phyloP scores from a whole-genome alignment of 169 alveolate species.

The Plasmodium gonderi region DNA sequence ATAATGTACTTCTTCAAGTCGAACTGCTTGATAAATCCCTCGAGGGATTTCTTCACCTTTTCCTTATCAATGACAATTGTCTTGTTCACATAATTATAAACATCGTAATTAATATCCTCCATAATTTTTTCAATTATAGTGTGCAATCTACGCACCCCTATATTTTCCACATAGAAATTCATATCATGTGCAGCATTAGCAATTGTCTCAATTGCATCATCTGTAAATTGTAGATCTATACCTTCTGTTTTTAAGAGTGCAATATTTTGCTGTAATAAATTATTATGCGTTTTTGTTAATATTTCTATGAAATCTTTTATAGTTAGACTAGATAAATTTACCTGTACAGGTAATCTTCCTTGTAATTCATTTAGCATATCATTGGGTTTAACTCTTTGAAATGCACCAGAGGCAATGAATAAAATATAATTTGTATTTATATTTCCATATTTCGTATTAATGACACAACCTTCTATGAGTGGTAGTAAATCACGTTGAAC shows the following conservation, averaged over 20 bases:
- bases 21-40: conserved; percentile 64
- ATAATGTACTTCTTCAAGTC: conserved; percentile 68
- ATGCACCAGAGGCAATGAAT: conserved; percentile 93
- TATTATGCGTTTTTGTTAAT: conserved; percentile 86
- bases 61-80: conserved; percentile 48
- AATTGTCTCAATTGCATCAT: conserved; percentile 81
- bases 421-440: conserved; percentile 90
- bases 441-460: conserved; percentile 88
- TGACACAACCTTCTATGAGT: conserved; percentile 90
- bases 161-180: conserved; percentile 88
- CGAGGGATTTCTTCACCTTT: conserved; percentile 54
- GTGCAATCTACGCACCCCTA: conserved; percentile 93
- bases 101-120: conserved; percentile 68
- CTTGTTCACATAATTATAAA: conserved; percentile 46
- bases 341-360: conserved; percentile 93
- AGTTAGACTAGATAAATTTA: conserved; percentile 84
- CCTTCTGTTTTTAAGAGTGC: conserved; percentile 90
- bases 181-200: conserved; percentile 84
- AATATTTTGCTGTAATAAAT: conserved; percentile 83
- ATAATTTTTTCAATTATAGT: conserved; percentile 88
- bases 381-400: conserved; percentile 89
- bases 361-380: conserved; percentile 92
- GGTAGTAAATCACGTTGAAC: conserved; percentile 93
- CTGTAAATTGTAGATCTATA: conserved; percentile 79
- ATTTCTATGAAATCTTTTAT: conserved; percentile 86